Base-by-base conservation (phyloP, 73 alveolate genomes). In the Strombidium stylifer region DNA sequence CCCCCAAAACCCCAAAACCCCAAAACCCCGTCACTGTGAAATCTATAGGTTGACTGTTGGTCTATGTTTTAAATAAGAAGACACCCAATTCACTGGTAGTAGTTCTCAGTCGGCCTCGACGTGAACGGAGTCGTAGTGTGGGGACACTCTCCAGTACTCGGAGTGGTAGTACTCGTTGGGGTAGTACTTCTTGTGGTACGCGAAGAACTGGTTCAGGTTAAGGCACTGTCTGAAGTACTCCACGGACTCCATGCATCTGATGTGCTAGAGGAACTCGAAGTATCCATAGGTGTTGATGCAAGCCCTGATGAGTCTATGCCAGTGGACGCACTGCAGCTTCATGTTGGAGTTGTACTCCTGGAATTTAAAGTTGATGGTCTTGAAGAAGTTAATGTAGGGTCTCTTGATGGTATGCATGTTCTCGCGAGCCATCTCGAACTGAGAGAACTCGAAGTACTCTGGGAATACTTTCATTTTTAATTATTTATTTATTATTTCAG, bases 341-440 rank as follows among this genome's bases (percentile, higher is more conserved):
- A 76, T 76, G 64, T 76, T 76, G 59, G 89, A 57, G 76, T 76
- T 76, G 45, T 76, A 76, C 77, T 76, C 89, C 28, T 76, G 82
- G 73, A 64, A 76, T 67, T 67, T 66, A 76, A 76, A 76, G 54
- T 61, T 76, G 51, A 76, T 21, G 26, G 89, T 76, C 70, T 76
- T 76, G 61, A 10, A 64, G 70, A 76, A 76, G 89, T 76, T 76
- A 50, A 76, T 76, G 70, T 76, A 76, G 6, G 89, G 89, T 21
- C 89, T 50, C 77, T 76, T 76, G 81, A 76, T 76, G 20, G 78
- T 53, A 55, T 49, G 58, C 59, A 31, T 32, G 54, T 46, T 61
- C 37, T 76, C 89, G 24, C 74, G 46, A 18, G 87, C 54, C 73
- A 74, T 62, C 15, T 39, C 60, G 47, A 74, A 74, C 59, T 74